Evolutionary conservation across 192 early-diverging fungal genomes (phyloP), one percentile per base, ranked within the genome.

Genomic region (Backusella westeae): DNA sequence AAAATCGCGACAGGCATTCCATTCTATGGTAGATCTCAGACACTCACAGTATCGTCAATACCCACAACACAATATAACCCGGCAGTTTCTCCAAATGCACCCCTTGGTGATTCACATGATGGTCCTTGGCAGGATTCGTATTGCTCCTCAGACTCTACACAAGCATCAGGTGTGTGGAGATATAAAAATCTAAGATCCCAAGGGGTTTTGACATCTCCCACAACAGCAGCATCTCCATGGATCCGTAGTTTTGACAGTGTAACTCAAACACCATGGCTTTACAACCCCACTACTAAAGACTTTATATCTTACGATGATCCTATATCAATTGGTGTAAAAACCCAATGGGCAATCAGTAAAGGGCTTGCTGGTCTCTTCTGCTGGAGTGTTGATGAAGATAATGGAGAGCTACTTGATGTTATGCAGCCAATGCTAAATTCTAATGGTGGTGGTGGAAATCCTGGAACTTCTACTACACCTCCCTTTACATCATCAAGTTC

Each of bases 281-380:
- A 87, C 78, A 92, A 92, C 71, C 80, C 82, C 1, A 75, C 74
- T 0, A 91, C 85, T 1, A 85, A 72, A 32, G 75, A 82, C 21
- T 92, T 90, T 79, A 87, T 94, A 49, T 90, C 91, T 0, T 94
- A 93, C 74, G 91, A 93, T 76, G 90, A 93, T 72, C 83, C 85
- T 39, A 67, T 83, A 12, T 90, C 90, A 26, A 53, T 94, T 66
- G 80, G 74, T 68, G 68, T 81, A 36, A 93, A 93, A 80, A 83
- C 87, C 0, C 69, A 86, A 56, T 92, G 87, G 79, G 89, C 89
- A 21, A 76, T 73, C 26, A 74, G 78, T n/a, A 84, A 90, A 67
- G 85, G 84, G 4, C 77, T 94, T 23, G 88, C 84, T 23, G 92
- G 92, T 7, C 68, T 85, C 23, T 91, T 93, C 87, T 72, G 90